Evolutionary conservation across 2,329 filamentous ascomycete genomes (phyloP).

Genomic region (Ceratocystiopsis sp.): DNA sequence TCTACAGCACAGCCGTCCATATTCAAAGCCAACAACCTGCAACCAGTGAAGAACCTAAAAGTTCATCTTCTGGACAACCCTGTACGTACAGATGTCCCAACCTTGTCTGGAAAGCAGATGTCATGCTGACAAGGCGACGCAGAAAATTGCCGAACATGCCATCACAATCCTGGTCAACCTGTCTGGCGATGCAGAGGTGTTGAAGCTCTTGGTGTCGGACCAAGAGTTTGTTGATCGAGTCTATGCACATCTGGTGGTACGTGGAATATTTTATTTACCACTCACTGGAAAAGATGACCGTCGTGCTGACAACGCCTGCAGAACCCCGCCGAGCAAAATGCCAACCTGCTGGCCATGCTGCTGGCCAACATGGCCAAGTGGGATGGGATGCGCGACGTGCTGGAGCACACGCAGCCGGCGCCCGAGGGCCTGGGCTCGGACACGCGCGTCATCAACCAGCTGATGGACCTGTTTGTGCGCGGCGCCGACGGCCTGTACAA

Average conservation of each 20-base stretch:
- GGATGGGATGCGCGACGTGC: conserved; percentile 50
- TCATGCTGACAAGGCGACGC: neutral
- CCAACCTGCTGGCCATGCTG: conserved; percentile 77
- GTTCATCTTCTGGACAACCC: conserved; percentile 69
- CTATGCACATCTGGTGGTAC: conserved; percentile 56
- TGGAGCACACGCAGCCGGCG: conserved; percentile 48
- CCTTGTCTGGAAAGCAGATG: too few species aligned
- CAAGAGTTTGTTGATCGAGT: conserved; percentile 64
- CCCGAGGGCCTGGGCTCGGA: conserved; percentile 58
- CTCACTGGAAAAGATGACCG: too few species aligned
- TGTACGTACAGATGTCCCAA: conserved; percentile 27
- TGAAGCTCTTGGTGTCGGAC: conserved; percentile 58
- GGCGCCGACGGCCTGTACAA: conserved; percentile 72
- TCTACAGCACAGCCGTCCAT: conserved; percentile 55
- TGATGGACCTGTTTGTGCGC: conserved; percentile 93
- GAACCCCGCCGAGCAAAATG: conserved; percentile 58
- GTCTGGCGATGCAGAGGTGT: conserved; percentile 57
- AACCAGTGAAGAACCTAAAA: conserved; percentile 75
- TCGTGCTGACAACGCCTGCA: neutral
- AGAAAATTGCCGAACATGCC: conserved; percentile 87
- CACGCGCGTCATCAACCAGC: conserved; percentile 64
- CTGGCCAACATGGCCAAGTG: conserved; percentile 82
- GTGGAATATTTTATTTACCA: conserved; percentile 15
- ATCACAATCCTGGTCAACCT: conserved; percentile 81
- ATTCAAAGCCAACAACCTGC: conserved; percentile 67